Percentiles rank a stretch among this genome's conserved stretches.
Conservation (phyloP, 768 basidiomycete genomes). For the Amanita rubescens region DNA sequence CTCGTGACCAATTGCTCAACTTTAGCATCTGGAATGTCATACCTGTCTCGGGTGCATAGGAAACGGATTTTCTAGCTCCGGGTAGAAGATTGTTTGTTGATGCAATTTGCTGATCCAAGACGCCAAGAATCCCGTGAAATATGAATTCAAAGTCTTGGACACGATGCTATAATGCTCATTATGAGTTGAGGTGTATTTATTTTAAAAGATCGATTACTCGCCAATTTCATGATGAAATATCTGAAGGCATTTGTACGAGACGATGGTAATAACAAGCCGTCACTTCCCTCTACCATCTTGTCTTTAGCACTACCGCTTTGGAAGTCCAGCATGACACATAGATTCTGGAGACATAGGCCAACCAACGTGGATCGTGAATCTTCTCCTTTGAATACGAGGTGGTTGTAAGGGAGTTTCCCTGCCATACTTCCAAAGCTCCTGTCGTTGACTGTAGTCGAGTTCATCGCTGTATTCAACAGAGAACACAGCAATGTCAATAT, state of each 20-base stretch:
- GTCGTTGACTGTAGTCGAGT: conserved; percentile 44
- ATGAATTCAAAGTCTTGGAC: conserved; percentile 85
- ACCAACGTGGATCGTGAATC: conserved; percentile 70
- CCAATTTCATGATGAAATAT: conserved; percentile 88
- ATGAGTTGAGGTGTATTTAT: conserved; percentile 7
- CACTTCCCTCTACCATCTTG: conserved; percentile 30
- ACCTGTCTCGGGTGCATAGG: conserved; percentile 81
- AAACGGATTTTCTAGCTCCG: conserved; percentile 76
- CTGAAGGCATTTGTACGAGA: conserved; percentile 81
- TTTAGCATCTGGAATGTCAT: conserved; percentile 22
- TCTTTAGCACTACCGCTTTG: conserved; percentile 73
- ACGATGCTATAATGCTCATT: conserved; percentile 55
- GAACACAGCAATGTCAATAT: conserved; percentile 93
- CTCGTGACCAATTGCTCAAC: background rate
- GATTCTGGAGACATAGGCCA: conserved; percentile 65
- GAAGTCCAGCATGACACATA: conserved; percentile 73
- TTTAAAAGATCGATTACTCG: conserved; percentile 25
- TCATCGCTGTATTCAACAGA: conserved; percentile 84
- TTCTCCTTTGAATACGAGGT: conserved; percentile 85
- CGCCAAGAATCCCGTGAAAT: conserved; percentile 57
- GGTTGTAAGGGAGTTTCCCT: conserved; percentile 81
- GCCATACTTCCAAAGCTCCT: conserved; percentile 62
- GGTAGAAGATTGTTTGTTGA: conserved; percentile 71
- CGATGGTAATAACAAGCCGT: conserved; percentile 44
- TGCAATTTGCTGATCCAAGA: conserved; percentile 70